Evolutionary conservation across 164 flowering plant genomes (phyloP).

Genomic region (Magnolia changhungtana): DNA sequence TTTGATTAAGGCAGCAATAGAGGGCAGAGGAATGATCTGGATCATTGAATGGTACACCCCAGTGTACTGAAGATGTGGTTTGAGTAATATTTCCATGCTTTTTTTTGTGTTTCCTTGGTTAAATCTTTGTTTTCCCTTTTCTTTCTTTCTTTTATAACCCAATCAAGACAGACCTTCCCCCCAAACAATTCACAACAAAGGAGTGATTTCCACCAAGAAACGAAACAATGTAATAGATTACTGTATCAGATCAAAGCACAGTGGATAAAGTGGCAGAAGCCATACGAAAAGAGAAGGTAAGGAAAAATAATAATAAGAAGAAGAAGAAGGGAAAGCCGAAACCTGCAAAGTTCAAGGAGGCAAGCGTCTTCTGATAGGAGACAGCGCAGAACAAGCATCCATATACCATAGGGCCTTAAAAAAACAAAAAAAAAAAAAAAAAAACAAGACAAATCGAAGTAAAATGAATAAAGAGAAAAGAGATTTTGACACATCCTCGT

Average conservation of each 20-base stretch:
- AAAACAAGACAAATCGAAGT: background rate
- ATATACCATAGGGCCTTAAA: conserved; percentile 91
- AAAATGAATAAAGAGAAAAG: background rate
- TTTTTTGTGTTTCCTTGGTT: too few relatives aligned
- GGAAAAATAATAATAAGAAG: background rate
- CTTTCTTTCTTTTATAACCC: too few relatives aligned
- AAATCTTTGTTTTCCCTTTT: too few relatives aligned
- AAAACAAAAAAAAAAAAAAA: conserved; percentile 6
- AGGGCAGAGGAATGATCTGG: too few relatives aligned
- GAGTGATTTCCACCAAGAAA: background rate
- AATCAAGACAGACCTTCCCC: too few relatives aligned
- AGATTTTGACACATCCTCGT: background rate
- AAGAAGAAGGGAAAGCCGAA: background rate
- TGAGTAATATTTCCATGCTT: too few relatives aligned
- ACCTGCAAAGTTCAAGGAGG: conserved; percentile 84
- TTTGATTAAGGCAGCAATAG: too few relatives aligned
- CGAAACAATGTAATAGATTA: background rate
- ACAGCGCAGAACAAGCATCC: conserved; percentile 87
- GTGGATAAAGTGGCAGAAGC: background rate
- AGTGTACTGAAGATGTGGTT: too few relatives aligned
- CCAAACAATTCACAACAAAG: too few relatives aligned
- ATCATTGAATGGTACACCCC: too few relatives aligned
- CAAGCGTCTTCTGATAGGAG: conserved; percentile 67
- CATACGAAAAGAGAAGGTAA: conserved; percentile 2
- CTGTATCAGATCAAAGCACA: background rate